A percentile compares a stretch with the other conserved stretches of the same genome.
phyloP scores from a whole-genome alignment of 768 basidiomycete genomes.

The Mycena belliarum region DNA sequence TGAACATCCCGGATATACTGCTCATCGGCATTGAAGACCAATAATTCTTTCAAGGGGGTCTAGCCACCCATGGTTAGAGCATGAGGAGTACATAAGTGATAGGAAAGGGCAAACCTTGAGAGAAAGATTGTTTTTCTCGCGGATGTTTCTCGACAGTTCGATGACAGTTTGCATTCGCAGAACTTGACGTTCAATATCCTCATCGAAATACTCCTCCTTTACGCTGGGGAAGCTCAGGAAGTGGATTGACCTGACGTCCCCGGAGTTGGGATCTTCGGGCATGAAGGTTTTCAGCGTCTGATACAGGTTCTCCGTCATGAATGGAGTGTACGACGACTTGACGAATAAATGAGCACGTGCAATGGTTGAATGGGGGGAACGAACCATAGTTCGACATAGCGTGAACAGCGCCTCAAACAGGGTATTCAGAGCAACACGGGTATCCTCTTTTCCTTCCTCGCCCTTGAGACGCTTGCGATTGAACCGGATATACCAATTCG shows the following conservation, averaged over 20 bases:
- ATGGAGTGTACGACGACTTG: constrained; percentile 97
- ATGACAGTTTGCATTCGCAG: constrained; percentile 95
- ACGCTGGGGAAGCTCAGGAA: constrained; percentile 93
- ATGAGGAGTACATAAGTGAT: background rate
- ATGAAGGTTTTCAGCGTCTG: constrained; percentile 87
- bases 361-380: constrained; percentile 8
- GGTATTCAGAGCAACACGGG: constrained; percentile 86
- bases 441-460: constrained; percentile 88
- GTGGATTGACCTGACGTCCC: constrained; percentile 90
- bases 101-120: constrained; percentile 71
- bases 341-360: constrained; percentile 1
- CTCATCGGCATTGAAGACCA: constrained; percentile 88
- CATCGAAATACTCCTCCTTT: constrained; percentile 94
- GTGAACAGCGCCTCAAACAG: constrained; percentile 95
- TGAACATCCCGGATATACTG: constrained; percentile 85
- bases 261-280: constrained; percentile 66
- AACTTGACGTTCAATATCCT: constrained; percentile 90
- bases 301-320: constrained; percentile 95
- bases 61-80: constrained; percentile 30
- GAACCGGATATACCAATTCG: constrained; percentile 99
- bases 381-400: constrained; percentile 91
- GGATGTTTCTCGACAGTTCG: constrained; percentile 84
- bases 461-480: constrained; percentile 96
- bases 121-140: constrained; percentile 83
- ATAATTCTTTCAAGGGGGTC: constrained; percentile 90